A percentile compares a stretch with the other conserved stretches of the same genome.
These are phyloP conservation scores for Solanum megistacrolobum DNA, from an alignment of 257 asterid genomes.

Conservation along the genomic window DNA sequence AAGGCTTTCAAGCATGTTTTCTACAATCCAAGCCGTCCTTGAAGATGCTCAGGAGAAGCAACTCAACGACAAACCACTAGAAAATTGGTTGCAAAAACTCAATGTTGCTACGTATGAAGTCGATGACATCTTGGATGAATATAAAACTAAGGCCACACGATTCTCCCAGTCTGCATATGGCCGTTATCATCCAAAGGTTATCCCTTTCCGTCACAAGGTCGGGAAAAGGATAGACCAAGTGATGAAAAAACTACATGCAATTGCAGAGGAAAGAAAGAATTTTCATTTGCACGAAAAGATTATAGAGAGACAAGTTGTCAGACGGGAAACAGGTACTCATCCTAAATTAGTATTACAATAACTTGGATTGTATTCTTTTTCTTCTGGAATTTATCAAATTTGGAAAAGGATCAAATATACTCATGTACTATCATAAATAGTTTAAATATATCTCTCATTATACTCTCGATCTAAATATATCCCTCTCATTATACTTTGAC, in stretches of 20 bases:
- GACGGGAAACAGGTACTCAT: background rate
- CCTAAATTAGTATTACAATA: background rate
- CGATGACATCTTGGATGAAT: too few relatives aligned
- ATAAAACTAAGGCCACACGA: too few relatives aligned
- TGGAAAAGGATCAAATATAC: fast-evolving
- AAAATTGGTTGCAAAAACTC: too few relatives aligned
- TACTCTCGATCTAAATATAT: background rate
- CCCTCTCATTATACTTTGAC: background rate
- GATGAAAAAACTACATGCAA: background rate
- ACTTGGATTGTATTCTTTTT: background rate
- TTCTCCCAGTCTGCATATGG: too few relatives aligned
- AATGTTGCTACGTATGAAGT: too few relatives aligned
- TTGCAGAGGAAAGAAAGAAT: constrained; percentile 11
- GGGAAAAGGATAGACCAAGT: constrained; percentile 7
- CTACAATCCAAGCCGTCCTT: too few relatives aligned
- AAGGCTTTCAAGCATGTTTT: too few relatives aligned
- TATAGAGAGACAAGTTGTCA: background rate
- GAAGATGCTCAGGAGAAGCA: too few relatives aligned
- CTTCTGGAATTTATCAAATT: background rate
- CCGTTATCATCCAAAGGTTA: background rate
- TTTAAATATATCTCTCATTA: too few relatives aligned
- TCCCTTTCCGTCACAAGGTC: constrained; percentile 5
- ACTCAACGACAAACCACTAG: too few relatives aligned
- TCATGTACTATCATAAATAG: background rate
- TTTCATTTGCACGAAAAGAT: constrained; percentile 2